Base-by-base conservation (phyloP, 2,329 filamentous ascomycete species). In the Arthrobotrys megalospora region DNA sequence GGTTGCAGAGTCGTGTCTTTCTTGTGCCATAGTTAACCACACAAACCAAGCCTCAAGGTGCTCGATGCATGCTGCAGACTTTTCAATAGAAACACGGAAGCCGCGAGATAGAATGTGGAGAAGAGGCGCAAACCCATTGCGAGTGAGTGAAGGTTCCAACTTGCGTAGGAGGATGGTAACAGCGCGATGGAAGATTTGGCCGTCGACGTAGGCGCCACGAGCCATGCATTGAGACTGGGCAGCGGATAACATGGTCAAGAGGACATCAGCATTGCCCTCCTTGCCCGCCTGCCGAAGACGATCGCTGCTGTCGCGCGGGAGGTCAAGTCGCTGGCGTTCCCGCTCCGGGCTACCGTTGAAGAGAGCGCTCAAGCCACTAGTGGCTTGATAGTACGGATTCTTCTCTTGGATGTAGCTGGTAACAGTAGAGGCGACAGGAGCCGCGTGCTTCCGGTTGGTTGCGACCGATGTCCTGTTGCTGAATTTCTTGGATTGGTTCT, bases 101-200 rank as follows among this genome's bases (percentile, higher is more conserved):
- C 91, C 91, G 16, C 91, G 88, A 0, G 91, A 90, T 85, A 93
- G 92, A 84, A 95, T 89, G 84, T 93, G 89, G 76, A 93, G 85
- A 80, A 94, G 86, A 80, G 90, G 90, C 41, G 92, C 87, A 84
- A 93, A 92, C 34, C 92, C 89, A 82, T 93, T 88, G 67, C 88
- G 87, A 24, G 89, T 89, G 34, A 93, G 84, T 8, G 87, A 91
- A 6, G 88, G 86, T 14, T 88, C 90, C 70, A 92, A 84, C 67
- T 87, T 88, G 81, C 90, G 89, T 16, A 97, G 87, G 79, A 93
- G 91, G 77, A 92, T 90, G 32, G 75, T 72, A 16, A 95, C 85
- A 0, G 93, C 94, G 83, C 91, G 92, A 90, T 92, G 95, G 86
- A 95, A 97, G 64, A 93, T 88, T 81, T 96, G 93, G 0, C 93